A percentile compares a stretch with the other conserved stretches of the same genome.
phyloP scores from a whole-genome alignment of 441 rosid genomes.

The Arabidopsis hybrid region DNA sequence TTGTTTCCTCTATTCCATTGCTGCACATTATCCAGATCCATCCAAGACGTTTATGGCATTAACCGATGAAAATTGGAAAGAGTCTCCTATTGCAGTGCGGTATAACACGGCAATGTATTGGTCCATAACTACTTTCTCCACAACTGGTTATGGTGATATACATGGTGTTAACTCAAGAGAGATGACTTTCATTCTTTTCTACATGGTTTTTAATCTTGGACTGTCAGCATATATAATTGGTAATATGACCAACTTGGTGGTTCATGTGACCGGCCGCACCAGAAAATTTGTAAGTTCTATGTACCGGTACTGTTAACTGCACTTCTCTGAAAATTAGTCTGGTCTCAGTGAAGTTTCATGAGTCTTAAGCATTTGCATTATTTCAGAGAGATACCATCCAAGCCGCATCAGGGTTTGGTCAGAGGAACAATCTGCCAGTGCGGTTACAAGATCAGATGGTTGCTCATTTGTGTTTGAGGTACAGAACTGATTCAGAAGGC shows the following conservation, averaged over 20 bases:
- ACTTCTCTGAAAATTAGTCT: too few species aligned
- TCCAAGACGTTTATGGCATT: slow-evolving; percentile 63
- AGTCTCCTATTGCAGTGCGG: slow-evolving; percentile 37
- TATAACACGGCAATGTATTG: slow-evolving; percentile 75
- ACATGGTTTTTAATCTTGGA: slow-evolving; percentile 78
- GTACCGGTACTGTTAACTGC: background rate
- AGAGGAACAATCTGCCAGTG: slow-evolving; percentile 71
- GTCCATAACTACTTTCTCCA: slow-evolving; percentile 83
- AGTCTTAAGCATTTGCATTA: background rate
- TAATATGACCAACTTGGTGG: slow-evolving; percentile 86
- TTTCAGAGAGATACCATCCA: slow-evolving; percentile 82
- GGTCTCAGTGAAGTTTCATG: background rate
- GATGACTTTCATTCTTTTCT: slow-evolving; percentile 61
- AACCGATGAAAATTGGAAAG: slow-evolving; percentile 49
- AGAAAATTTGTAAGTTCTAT: slow-evolving; percentile 70
- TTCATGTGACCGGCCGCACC: slow-evolving; percentile 81
- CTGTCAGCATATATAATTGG: slow-evolving; percentile 77
- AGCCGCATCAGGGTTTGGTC: slow-evolving; percentile 80
- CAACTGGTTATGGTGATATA: slow-evolving; percentile 88
- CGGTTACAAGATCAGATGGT: slow-evolving; percentile 90
- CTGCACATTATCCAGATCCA: slow-evolving; percentile 54
- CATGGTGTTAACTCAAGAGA: slow-evolving; percentile 72
- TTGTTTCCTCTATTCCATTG: slow-evolving; percentile 69
- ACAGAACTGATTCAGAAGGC: slow-evolving; percentile 84
- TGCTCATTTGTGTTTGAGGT: slow-evolving; percentile 79